These are phyloP conservation scores for Remersonia thermophila DNA, from an alignment of 2,329 filamentous ascomycete genomes.

Conservation along the genomic window DNA sequence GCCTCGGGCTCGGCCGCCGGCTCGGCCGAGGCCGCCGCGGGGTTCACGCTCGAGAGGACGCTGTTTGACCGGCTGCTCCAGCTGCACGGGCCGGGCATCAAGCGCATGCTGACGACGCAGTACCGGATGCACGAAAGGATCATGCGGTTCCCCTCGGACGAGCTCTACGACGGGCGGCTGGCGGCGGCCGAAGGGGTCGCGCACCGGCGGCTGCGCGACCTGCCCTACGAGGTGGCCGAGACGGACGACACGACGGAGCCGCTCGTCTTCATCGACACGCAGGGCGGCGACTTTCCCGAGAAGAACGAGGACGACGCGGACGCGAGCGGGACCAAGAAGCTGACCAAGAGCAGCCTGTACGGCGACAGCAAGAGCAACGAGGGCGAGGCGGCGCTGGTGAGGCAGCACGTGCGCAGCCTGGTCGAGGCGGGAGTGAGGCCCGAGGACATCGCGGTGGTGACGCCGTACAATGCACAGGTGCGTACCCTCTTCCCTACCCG, in stretches of 20 bases:
- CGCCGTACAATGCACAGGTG: constrained; percentile 91
- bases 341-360: constrained; percentile 31
- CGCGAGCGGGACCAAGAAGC: constrained; percentile 27
- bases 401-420: constrained; percentile 61
- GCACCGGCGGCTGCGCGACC: constrained; percentile 57
- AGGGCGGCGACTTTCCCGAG: constrained; percentile 85
- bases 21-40: constrained; percentile 25
- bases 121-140: constrained; percentile 97
- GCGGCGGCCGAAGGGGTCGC: constrained; percentile 72
- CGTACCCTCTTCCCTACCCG: constrained; percentile 12
- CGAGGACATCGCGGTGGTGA: constrained; percentile 84
- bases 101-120: constrained; percentile 90
- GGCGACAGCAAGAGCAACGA: constrained; percentile 77
- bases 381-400: constrained; percentile 74
- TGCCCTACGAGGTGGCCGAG: constrained; percentile 65
- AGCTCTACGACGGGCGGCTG: constrained; percentile 73
- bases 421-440: constrained; percentile 68
- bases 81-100: constrained; percentile 71
- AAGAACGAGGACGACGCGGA: constrained; percentile 54
- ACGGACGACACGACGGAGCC: constrained; percentile 82
- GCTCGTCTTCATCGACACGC: constrained; percentile 88
- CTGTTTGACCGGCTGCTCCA: constrained; percentile 80
- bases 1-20: constrained; percentile 23
- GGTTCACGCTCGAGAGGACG: constrained; percentile 67
- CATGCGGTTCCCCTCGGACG: constrained; percentile 84